Conservation (phyloP, 805 yeast genomes). For the Schwanniomyces sp. region DNA sequence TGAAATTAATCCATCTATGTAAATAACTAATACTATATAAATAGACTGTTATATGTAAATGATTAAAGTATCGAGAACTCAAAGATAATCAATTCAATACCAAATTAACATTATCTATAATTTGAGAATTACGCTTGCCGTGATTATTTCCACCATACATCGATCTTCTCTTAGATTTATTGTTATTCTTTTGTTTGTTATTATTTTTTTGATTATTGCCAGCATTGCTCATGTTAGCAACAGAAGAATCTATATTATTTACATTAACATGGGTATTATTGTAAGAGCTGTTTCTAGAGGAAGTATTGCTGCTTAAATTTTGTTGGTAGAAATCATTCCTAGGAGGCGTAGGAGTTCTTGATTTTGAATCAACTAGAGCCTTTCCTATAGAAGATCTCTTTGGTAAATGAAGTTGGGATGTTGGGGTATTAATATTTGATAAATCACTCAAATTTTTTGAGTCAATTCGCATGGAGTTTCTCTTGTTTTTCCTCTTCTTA, state of each 20-base stretch:
- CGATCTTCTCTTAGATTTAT: slow-evolving; percentile 28
- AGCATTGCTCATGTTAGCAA: slow-evolving; percentile 1
- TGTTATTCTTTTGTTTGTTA: slow-evolving; percentile 2
- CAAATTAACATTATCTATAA: slow-evolving; percentile 3
- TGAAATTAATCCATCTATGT: background rate
- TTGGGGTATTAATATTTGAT: slow-evolving; percentile 14
- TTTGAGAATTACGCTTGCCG: slow-evolving; percentile 5
- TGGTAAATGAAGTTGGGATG: slow-evolving; percentile 15
- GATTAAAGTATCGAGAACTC: slow-evolving; percentile 1
- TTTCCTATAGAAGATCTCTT: slow-evolving; percentile 9
- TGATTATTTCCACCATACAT: slow-evolving; percentile 25
- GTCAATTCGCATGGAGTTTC: slow-evolving; percentile 32
- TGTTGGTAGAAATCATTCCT: slow-evolving; percentile 4
- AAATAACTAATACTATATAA: background rate
- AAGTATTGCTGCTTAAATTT: slow-evolving; percentile 4
- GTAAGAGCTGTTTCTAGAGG: slow-evolving; percentile 2
- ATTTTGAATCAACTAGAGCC: background rate
- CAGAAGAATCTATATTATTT: slow-evolving; percentile 1
- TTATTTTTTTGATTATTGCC: slow-evolving; percentile 4
- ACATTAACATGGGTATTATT: background rate
- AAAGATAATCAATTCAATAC: background rate
- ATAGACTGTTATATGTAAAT: background rate
- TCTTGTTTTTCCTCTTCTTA: slow-evolving; percentile 32
- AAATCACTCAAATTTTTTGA: slow-evolving; percentile 19
- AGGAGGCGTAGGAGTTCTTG: slow-evolving; percentile 30